Evolutionary conservation across 2,329 filamentous ascomycete genomes (phyloP).

Genomic region (Aspergillus sp.): DNA sequence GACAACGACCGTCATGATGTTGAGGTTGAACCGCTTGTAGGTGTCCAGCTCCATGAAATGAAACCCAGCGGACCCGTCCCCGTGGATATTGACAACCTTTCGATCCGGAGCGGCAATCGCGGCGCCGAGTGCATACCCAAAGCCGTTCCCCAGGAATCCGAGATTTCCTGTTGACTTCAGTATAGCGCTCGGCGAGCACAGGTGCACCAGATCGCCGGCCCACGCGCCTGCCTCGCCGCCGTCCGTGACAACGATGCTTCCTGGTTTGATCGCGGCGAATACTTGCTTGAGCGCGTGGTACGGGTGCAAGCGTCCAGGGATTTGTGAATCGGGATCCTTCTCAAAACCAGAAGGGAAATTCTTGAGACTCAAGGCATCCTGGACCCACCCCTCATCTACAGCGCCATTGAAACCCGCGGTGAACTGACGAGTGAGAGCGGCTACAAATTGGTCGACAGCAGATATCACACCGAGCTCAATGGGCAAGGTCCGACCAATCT

Average conservation of each 20-base stretch:
- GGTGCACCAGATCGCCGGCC: constrained; percentile 41
- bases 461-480: constrained; percentile 43
- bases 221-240: constrained; percentile 20
- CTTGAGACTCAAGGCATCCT: constrained; percentile 39
- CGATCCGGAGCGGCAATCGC: constrained; percentile 39
- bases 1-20: constrained; percentile 42
- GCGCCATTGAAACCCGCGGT: constrained; percentile 6
- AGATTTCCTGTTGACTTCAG: constrained; percentile 33
- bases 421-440: constrained; percentile 22
- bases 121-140: constrained; percentile 45
- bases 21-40: constrained; percentile 38
- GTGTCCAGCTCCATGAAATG: constrained; percentile 48
- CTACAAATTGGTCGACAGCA: constrained; percentile 34
- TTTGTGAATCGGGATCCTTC: constrained; percentile 16
- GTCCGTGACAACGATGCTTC: constrained; percentile 37
- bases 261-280: constrained; percentile 33
- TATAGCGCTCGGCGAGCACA: constrained; percentile 35
- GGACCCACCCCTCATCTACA: constrained; percentile 56
- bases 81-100: constrained; percentile 44
- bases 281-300: constrained; percentile 41
- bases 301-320: constrained; percentile 39
- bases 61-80: constrained; percentile 46
- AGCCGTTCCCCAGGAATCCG: constrained; percentile 48
- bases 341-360: constrained; percentile 18
- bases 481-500: constrained; percentile 42